phyloP scores from a whole-genome alignment of 2,329 filamentous ascomycete genomes.

The Alternaria sp. region DNA sequence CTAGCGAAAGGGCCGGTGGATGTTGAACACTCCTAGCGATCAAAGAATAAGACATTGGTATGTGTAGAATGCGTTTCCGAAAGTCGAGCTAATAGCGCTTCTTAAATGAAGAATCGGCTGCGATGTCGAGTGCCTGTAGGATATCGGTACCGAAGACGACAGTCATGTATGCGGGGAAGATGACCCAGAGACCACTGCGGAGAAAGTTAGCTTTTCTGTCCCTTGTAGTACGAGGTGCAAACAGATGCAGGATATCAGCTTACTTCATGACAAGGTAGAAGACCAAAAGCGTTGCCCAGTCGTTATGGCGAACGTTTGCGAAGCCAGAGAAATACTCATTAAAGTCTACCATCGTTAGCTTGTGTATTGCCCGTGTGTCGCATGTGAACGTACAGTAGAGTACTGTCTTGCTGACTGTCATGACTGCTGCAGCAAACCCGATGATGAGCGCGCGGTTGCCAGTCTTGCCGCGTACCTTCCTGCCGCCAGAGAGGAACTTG shows the following conservation, averaged over 20 bases:
- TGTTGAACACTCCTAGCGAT: not conserved
- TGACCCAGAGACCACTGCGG: conserved; percentile 67
- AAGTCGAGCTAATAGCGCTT: conserved; percentile 30
- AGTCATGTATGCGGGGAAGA: conserved; percentile 68
- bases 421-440: conserved; percentile 64
- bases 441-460: conserved; percentile 65
- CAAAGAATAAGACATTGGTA: not conserved
- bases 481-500: conserved; percentile 57
- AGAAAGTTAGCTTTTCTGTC: conserved; percentile 5
- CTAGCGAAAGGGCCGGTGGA: not conserved
- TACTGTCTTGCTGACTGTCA: conserved; percentile 72
- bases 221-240: not conserved
- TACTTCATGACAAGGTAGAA: conserved; percentile 73
- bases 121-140: conserved; percentile 62
- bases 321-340: conserved; percentile 68
- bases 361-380: not conserved
- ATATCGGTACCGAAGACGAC: conserved; percentile 68
- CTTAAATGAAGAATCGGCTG: conserved; percentile 39
- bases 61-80: not conserved
- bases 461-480: conserved; percentile 58
- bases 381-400: conserved; percentile 65
- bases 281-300: conserved; percentile 58
- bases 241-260: conserved; percentile 35
- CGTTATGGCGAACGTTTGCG: conserved; percentile 68
- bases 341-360: conserved; percentile 54